phyloP scores from a whole-genome alignment of 129 eudicot genomes.

The carrot (Daucus carota) region DNA sequence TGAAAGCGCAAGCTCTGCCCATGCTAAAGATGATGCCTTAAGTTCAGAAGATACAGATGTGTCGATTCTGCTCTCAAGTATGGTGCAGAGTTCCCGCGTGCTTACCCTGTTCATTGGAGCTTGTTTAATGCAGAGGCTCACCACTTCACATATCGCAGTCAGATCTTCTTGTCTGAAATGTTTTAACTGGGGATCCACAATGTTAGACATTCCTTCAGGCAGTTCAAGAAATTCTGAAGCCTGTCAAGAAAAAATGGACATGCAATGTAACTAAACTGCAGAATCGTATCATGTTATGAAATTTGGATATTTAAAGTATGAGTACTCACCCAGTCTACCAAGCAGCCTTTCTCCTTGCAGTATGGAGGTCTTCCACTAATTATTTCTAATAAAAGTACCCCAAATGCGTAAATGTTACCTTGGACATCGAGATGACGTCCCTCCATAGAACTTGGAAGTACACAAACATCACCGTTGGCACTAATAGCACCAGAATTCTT shows the following conservation, averaged over 20 bases:
- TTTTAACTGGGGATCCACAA: conserved; percentile 74
- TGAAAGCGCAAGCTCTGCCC: conserved; percentile 88
- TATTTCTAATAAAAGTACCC: conserved; percentile 78
- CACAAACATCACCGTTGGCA: conserved; percentile 54
- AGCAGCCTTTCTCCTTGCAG: conserved; percentile 54
- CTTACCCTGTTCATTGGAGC: conserved; percentile 33
- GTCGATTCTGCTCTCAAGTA: conserved; percentile 67
- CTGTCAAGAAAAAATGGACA: conserved; percentile 26
- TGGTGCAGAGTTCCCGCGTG: conserved; percentile 52
- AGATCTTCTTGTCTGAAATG: conserved; percentile 62
- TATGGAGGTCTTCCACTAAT: conserved; percentile 78
- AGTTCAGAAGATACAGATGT: conserved; percentile 59
- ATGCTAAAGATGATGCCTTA: conserved; percentile 74
- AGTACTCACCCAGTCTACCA: conserved; percentile 77
- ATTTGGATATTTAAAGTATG: not conserved
- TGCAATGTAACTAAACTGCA: not conserved
- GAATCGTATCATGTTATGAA: not conserved
- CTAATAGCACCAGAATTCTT: conserved; percentile 50
- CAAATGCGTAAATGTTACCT: conserved; percentile 72
- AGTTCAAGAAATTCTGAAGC: conserved; percentile 60
- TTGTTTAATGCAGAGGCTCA: conserved; percentile 36
- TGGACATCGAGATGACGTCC: conserved; percentile 60
- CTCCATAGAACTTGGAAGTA: conserved; percentile 48
- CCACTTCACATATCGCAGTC: conserved; percentile 58
- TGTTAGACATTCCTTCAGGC: conserved; percentile 40